Conservation (phyloP, 768 basidiomycete genomes). For the Mycena vitilis region DNA sequence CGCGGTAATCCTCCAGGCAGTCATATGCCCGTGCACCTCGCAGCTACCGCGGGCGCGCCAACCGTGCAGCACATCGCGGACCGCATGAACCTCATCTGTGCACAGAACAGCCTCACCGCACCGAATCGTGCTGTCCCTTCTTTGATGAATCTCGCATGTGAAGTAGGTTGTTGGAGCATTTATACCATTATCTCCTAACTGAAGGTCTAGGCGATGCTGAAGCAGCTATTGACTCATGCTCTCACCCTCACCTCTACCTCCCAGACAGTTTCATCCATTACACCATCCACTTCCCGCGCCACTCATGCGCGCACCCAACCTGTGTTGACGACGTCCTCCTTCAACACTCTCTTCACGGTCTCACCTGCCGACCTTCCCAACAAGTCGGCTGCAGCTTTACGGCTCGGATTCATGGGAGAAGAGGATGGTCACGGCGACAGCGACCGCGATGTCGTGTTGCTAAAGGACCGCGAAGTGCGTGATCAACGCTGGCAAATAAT, state of each 20-base stretch:
- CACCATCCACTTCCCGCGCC: slow-evolving; percentile 64
- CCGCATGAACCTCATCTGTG: slow-evolving; percentile 83
- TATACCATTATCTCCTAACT: not conserved
- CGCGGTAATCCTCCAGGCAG: slow-evolving; percentile 79
- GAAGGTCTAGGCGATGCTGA: slow-evolving; percentile 74
- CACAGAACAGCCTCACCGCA: slow-evolving; percentile 74
- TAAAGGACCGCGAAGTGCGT: slow-evolving; percentile 72
- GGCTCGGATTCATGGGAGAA: slow-evolving; percentile 63
- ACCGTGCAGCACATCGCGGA: slow-evolving; percentile 83
- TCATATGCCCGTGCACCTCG: slow-evolving; percentile 77
- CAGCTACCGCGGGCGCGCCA: slow-evolving; percentile 77
- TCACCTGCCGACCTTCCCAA: slow-evolving; percentile 84
- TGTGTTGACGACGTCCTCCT: slow-evolving; percentile 74
- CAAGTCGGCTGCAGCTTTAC: slow-evolving; percentile 81
- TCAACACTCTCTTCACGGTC: slow-evolving; percentile 82
- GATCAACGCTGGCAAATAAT: slow-evolving; percentile 85
- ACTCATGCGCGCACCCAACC: slow-evolving; percentile 52
- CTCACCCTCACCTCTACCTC: slow-evolving; percentile 82
- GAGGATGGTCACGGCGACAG: slow-evolving; percentile 61
- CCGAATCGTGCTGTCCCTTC: slow-evolving; percentile 74
- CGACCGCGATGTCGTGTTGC: slow-evolving; percentile 60
- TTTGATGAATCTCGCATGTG: slow-evolving; percentile 81
- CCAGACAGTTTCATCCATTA: slow-evolving; percentile 81
- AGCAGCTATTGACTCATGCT: slow-evolving; percentile 85
- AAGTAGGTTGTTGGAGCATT: slow-evolving; percentile 56